Conservation (phyloP, 2,329 filamentous ascomycete species). For the Aphanoascus verrucosus region DNA sequence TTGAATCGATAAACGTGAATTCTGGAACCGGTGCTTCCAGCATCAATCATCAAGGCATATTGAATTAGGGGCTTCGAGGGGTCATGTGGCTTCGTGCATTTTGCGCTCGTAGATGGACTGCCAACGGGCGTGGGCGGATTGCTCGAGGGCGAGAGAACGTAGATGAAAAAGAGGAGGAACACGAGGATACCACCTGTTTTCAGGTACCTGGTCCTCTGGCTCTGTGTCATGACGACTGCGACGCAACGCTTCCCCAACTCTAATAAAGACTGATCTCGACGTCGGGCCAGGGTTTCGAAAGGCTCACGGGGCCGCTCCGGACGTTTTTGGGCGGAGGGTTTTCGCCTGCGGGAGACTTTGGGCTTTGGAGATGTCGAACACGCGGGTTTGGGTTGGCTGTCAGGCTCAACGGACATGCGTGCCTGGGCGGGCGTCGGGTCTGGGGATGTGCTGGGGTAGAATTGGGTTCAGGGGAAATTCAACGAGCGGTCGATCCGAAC, state of each 20-base stretch:
- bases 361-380: conserved; percentile 47
- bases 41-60: conserved; percentile 98
- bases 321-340: conserved; percentile 38
- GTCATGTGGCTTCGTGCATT: conserved; percentile 73
- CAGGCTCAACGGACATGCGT: conserved; percentile 48
- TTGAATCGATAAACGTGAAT: conserved; percentile 99
- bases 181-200: conserved; percentile 52
- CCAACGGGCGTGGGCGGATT: conserved; percentile 8
- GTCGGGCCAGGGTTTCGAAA: conserved; percentile 29
- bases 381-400: conserved; percentile 40
- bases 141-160: conserved; percentile 41
- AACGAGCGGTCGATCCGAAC: conserved; percentile 11
- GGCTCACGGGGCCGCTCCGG: conserved; percentile 14
- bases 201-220: conserved; percentile 49
- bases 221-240: conserved; percentile 48
- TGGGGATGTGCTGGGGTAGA: conserved; percentile 5
- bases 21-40: conserved; percentile 90
- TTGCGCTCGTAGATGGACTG: conserved; percentile 39
- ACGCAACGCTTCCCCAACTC: conserved; percentile 24
- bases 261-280: background rate
- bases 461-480: conserved; percentile 3
- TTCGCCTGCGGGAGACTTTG: conserved; percentile 37
- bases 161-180: conserved; percentile 48
- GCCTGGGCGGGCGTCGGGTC: conserved; percentile 18
- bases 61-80: conserved; percentile 88